Percentiles rank a stretch among this genome's conserved stretches.
Evolutionary conservation across 75 land plant species (phyloP).

Genomic region (Cunninghamia lanceolata): DNA sequence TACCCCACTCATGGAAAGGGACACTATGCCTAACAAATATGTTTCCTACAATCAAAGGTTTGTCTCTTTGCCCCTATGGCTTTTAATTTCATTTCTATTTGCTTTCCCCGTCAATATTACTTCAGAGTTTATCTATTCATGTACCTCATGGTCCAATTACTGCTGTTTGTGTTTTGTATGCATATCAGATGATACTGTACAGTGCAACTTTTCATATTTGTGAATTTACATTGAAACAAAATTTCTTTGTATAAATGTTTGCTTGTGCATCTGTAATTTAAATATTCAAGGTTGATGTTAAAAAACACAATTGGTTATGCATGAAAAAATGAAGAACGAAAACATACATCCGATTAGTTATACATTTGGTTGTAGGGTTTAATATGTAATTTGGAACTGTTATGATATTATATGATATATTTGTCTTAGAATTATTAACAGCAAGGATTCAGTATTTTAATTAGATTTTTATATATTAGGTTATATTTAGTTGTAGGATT

Average conservation of each 20-base stretch:
- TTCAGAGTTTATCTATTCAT: not conserved
- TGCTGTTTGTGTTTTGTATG: not conserved
- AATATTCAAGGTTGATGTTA: not conserved
- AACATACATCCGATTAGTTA: not conserved
- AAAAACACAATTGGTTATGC: not conserved
- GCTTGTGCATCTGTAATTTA: not conserved
- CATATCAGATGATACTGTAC: not conserved
- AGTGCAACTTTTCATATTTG: not conserved
- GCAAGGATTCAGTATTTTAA: not conserved
- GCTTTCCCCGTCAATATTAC: not conserved
- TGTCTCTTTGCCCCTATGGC: not conserved
- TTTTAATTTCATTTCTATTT: slow-evolving; percentile 1
- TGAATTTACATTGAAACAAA: not conserved
- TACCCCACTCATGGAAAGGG: slow-evolving; percentile 57
- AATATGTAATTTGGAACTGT: not conserved
- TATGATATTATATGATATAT: not conserved
- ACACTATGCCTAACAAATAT: slow-evolving; percentile 78
- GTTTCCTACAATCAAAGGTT: slow-evolving; percentile 77
- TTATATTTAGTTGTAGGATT: not conserved
- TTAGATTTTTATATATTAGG: not conserved
- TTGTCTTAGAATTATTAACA: not conserved
- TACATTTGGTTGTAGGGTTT: not conserved
- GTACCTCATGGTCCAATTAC: not conserved
- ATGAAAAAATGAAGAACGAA: not conserved
- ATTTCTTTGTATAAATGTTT: not conserved